Base-by-base conservation (phyloP, 345 rosid genomes). In the Zanthoxylum bungeanum region DNA sequence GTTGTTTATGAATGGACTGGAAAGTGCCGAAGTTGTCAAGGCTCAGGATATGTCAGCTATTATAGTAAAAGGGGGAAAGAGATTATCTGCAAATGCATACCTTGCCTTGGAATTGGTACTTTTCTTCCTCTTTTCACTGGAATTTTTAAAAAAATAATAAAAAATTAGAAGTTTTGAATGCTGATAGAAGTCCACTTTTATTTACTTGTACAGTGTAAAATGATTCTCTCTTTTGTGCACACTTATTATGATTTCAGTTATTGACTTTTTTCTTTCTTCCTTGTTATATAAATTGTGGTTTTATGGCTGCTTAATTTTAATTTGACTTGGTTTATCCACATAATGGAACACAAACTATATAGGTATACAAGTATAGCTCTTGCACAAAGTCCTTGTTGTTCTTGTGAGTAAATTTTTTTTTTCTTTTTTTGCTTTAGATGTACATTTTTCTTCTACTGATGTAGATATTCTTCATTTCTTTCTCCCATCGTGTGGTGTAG, bases 1-100 rank as follows among this genome's bases (percentile, higher is more conserved):
- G 92, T 92, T 82, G 98, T 94, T 50, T 94, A 88, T 78, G 98
- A 94, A 78, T 92, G 98, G 98, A 94, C 97, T 65, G 98, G 98
- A 7, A 83, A 86, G 82, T 94, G 98, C 75, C 76, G 85, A 78
- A 88, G 97, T 79, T 94, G 97, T 76, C 95, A 94, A 82, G 98
- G 97, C 37, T 79, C 93, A 7, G 98, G 97, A 78, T 72, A 79
- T 57, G 97, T 86, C 68, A 89, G 93, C 87, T 92, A 89, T 75
- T 86, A 84, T 75, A 92, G 81, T 82, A 92, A 89, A 82, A 90
- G 85, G 76, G 97, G 97, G 62, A 89, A 84, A 77, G 93, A 94
- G 83, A 88, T 67, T 60, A 79, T 80, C 66, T 90, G 98, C 95
- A 94, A 91, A 76, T 94, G 97, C 70, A 78, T 86, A 76, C 97